A percentile compares a stretch with the other conserved stretches of the same genome.
These are phyloP conservation scores for Ceratocystis papillata DNA, from an alignment of 2,329 filamentous ascomycete species.

Conservation along the genomic window DNA sequence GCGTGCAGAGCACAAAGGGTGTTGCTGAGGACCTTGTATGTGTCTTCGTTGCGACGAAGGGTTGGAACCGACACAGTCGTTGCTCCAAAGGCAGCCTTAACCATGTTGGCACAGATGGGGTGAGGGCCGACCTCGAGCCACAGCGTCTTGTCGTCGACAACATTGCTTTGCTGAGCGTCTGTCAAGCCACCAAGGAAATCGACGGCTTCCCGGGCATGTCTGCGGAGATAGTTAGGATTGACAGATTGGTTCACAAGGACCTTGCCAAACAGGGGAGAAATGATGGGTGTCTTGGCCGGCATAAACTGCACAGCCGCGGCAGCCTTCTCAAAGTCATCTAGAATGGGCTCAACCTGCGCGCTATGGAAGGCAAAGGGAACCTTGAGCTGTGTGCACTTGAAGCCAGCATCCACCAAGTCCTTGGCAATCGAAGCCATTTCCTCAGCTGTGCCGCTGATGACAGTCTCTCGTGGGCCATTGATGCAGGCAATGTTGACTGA, in stretches of 20 bases:
- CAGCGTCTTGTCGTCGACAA: slow-evolving; percentile 51
- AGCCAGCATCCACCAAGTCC: slow-evolving; percentile 29
- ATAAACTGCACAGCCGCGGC: slow-evolving; percentile 34
- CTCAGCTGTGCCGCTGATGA: slow-evolving; percentile 44
- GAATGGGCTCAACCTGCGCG: slow-evolving; percentile 43
- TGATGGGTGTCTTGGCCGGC: slow-evolving; percentile 42
- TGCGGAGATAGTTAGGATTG: slow-evolving; percentile 48
- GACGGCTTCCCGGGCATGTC: slow-evolving; percentile 53
- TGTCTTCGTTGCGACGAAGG: slow-evolving; percentile 52
- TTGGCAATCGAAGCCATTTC: slow-evolving; percentile 38
- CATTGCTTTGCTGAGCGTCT: slow-evolving; percentile 42
- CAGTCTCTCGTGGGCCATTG: slow-evolving; percentile 64
- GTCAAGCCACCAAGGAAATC: slow-evolving; percentile 52
- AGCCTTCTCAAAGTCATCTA: slow-evolving; percentile 46
- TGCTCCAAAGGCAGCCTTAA: slow-evolving; percentile 49
- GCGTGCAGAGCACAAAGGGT: slow-evolving; percentile 49
- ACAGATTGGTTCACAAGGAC: slow-evolving; percentile 43
- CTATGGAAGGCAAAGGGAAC: slow-evolving; percentile 47
- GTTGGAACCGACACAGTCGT: slow-evolving; percentile 46
- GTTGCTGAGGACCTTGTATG: slow-evolving; percentile 52
- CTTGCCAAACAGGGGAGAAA: slow-evolving; percentile 54
- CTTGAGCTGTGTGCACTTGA: slow-evolving; percentile 39
- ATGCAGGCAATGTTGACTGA: slow-evolving; percentile 54
- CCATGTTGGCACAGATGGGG: slow-evolving; percentile 55
- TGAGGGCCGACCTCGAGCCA: slow-evolving; percentile 63